Base-by-base conservation (phyloP, 495 filamentous ascomycete genomes). In the Penicillium cataractarum region DNA sequence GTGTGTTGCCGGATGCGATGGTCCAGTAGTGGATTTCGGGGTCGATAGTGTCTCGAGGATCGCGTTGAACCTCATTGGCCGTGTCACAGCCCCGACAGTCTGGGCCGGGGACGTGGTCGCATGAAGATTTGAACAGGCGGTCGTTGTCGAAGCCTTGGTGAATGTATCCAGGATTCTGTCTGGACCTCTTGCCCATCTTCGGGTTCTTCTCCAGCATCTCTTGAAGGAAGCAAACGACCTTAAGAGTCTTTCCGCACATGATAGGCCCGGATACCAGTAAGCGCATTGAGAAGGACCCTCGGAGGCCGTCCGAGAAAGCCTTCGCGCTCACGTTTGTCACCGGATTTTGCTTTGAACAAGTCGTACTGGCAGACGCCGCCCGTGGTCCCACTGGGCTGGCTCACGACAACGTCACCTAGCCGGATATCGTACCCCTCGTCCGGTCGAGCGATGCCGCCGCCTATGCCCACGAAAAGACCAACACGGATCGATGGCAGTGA, bases 401-500 rank as follows among this genome's bases (percentile, higher is more conserved):
- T 61, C 22, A 70, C 63, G 26, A 67, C 50, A 56, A 66, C 26
- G 40, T 71, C 65, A 21, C 65, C 67, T 19, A 71, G 63, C n/a
- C 63, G 63, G 44, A 74, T 67, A 65, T 74, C 69, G 10, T 64
- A 55, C 19, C 57, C 57, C 24, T 60, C 46, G 33, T 44, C 55
- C 33, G 39, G 44, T 42, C 62, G 60, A 35, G 70, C 64, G 31
- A 64, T 62, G n/a, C 72, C 71, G 42, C 59, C 62, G 24, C 61
- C 71, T 44, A 76, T 66, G 4, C 73, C 69, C 0, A 75, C 69
- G 35, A 75, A 26, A 21, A 74, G 57, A 19, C 58, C 53, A 44
- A 72, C 46, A 22, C 64, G 60, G 17, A 71, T 65, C 2, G 21
- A 24, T 35, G 53, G 64, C 6, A 70, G 46, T 13, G 67, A 55